phyloP scores from a whole-genome alignment of 352 stramenopile species.

The Pythium diclinum region DNA sequence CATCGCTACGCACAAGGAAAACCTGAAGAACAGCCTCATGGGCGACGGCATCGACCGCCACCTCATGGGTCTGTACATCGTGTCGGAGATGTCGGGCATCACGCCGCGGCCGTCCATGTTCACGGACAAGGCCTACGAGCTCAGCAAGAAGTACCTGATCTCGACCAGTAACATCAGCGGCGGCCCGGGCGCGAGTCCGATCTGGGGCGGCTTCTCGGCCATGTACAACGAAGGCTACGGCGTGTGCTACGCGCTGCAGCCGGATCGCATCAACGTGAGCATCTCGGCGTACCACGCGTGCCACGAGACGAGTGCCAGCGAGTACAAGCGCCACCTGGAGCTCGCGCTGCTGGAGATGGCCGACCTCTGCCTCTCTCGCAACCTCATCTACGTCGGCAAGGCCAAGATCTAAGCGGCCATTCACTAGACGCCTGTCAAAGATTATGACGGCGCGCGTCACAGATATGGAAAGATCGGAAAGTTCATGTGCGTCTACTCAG shows the following conservation, averaged over 20 bases:
- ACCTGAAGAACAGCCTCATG: conserved; percentile 79
- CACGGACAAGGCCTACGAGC: conserved; percentile 90
- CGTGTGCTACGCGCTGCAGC: conserved; percentile 95
- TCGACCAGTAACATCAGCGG: conserved; percentile 95
- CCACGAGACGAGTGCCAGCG: conserved; percentile 71
- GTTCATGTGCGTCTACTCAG: conserved; percentile 20
- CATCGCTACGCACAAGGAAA: conserved; percentile 91
- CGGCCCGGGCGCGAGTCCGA: conserved; percentile 91
- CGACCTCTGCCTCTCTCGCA: conserved; percentile 87
- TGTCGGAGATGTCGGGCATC: conserved; percentile 90
- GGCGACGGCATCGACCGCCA: conserved; percentile 94
- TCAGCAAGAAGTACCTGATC: conserved; percentile 94
- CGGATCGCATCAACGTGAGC: conserved; percentile 94
- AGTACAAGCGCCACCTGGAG: conserved; percentile 91
- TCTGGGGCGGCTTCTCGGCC: conserved; percentile 96
- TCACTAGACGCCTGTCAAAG: not conserved
- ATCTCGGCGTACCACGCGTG: conserved; percentile 90
- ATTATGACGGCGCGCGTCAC: conserved; percentile 23
- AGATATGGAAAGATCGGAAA: conserved; percentile 25
- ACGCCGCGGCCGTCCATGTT: conserved; percentile 89
- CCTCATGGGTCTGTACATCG: conserved; percentile 95
- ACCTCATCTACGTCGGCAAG: conserved; percentile 87
- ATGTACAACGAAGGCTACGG: conserved; percentile 95
- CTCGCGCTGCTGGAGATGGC: conserved; percentile 95
- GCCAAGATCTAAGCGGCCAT: conserved; percentile 70